Conservation (phyloP, 2,329 filamentous ascomycete genomes). For the Verticillium klebahnii region DNA sequence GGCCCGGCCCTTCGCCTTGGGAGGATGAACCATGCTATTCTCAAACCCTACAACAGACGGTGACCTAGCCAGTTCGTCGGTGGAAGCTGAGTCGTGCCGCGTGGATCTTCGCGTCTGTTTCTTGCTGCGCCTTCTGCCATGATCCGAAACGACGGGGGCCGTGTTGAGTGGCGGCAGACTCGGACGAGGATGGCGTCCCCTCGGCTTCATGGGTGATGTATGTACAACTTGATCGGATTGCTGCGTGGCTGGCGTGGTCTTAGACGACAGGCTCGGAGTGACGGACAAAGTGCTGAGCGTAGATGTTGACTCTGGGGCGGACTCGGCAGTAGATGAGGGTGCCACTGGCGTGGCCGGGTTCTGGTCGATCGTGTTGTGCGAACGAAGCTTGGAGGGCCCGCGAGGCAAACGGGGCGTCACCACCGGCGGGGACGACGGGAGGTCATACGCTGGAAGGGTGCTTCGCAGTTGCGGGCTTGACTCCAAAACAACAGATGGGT, state of each 20-base stretch:
- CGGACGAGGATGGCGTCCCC: conserved; percentile 3
- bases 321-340: neutral
- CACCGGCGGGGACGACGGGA: conserved; percentile 19
- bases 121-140: conserved; percentile 10
- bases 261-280: conserved; percentile 32
- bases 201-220: conserved; percentile 5
- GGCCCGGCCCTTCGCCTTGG: conserved; percentile 16
- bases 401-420: neutral
- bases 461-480: conserved; percentile 1
- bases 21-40: conserved; percentile 25
- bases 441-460: conserved; percentile 2
- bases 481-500: conserved; percentile 1
- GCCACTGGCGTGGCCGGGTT: neutral
- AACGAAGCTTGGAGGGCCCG: neutral
- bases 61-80: conserved; percentile 43
- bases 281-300: conserved; percentile 33
- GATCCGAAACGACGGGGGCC: conserved; percentile 7
- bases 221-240: conserved; percentile 18
- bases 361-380: neutral
- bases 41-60: conserved; percentile 30
- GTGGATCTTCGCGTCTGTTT: conserved; percentile 9
- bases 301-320: conserved; percentile 24
- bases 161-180: neutral
- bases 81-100: conserved; percentile 36
- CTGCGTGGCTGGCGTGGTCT: conserved; percentile 29